Conservation (phyloP, 2,329 filamentous ascomycete genomes). For the Stemphylium lycopersici region DNA sequence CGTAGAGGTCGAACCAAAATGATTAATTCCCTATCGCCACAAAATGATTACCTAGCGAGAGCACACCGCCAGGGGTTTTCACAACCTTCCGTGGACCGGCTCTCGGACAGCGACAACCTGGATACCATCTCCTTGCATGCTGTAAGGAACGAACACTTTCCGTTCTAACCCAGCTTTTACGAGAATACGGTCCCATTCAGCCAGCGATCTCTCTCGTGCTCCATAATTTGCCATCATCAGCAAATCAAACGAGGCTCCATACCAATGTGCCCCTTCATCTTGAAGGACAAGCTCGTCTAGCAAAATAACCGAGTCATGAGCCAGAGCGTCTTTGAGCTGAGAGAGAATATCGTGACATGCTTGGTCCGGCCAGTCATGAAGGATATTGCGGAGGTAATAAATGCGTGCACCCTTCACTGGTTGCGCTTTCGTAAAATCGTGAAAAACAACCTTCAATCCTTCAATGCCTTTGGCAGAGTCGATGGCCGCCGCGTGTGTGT, state of each 20-base stretch:
- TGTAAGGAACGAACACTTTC: constrained; percentile 7
- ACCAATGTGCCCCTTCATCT: constrained; percentile 8
- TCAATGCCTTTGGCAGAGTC: constrained; percentile 5
- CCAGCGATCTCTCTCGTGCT: constrained; percentile 5
- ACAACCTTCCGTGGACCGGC: neutral
- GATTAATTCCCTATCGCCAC: neutral
- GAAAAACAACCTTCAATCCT: constrained; percentile 3
- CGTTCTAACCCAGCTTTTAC: constrained; percentile 9
- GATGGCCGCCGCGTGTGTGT: constrained; percentile 8
- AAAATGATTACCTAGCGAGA: neutral
- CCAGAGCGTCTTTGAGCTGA: constrained; percentile 5
- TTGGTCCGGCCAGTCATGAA: constrained; percentile 11
- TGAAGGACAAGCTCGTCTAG: constrained; percentile 5
- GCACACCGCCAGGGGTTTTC: neutral
- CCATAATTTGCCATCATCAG: constrained; percentile 14
- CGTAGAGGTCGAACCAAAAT: too few species aligned
- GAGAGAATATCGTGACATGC: constrained; percentile 3
- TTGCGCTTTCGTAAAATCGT: constrained; percentile 7
- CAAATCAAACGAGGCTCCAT: constrained; percentile 8
- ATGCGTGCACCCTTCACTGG: constrained; percentile 3
- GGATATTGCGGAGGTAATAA: constrained; percentile 11
- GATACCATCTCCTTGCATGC: constrained; percentile 9
- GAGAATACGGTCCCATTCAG: constrained; percentile 9
- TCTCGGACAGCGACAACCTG: constrained; percentile 4
- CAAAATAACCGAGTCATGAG: constrained; percentile 11